phyloP scores from a whole-genome alignment of 1,139 yeast genomes.

The Nakaseomyces kungkrabaensis region DNA sequence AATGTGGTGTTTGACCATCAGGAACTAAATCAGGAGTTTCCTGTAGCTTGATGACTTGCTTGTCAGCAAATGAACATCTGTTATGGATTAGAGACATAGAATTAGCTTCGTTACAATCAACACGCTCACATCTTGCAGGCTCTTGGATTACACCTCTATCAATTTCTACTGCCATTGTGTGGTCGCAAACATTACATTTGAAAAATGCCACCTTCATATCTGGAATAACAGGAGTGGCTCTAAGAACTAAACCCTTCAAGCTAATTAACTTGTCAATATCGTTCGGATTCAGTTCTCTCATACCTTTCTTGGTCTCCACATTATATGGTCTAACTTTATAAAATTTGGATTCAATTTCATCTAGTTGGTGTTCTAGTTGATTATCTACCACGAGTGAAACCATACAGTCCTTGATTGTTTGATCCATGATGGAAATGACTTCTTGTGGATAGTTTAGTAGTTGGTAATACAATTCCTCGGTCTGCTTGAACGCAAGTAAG shows the following conservation, averaged over 20 bases:
- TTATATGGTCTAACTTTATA: slow-evolving; percentile 87
- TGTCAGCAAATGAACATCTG: slow-evolving; percentile 86
- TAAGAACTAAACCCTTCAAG: slow-evolving; percentile 80
- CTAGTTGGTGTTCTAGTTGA: slow-evolving; percentile 31
- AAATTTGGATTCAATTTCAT: slow-evolving; percentile 65
- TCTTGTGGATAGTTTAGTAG: slow-evolving; percentile 91
- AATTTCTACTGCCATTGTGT: slow-evolving; percentile 82
- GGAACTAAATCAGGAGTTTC: slow-evolving; percentile 98
- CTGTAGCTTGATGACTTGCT: slow-evolving; percentile 86
- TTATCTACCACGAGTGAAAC: slow-evolving; percentile 63
- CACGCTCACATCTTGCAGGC: slow-evolving; percentile 87
- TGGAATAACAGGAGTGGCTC: slow-evolving; percentile 88
- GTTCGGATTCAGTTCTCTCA: slow-evolving; percentile 90
- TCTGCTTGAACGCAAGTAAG: slow-evolving; percentile 62
- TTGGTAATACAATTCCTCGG: slow-evolving; percentile 75
- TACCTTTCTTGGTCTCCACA: slow-evolving; percentile 60
- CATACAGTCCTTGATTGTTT: slow-evolving; percentile 83
- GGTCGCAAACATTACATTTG: slow-evolving; percentile 92
- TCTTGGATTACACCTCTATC: slow-evolving; percentile 92
- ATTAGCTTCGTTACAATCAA: slow-evolving; percentile 71
- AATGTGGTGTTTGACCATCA: slow-evolving; percentile 97
- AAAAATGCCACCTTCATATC: slow-evolving; percentile 97
- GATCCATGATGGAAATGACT: slow-evolving; percentile 96
- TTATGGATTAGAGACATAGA: slow-evolving; percentile 90
- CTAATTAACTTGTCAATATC: slow-evolving; percentile 91